A percentile compares a stretch with the other conserved stretches of the same genome.
Evolutionary conservation across 1,284 basidiomycete genomes (phyloP).

Genomic region (Marasmius sp.): DNA sequence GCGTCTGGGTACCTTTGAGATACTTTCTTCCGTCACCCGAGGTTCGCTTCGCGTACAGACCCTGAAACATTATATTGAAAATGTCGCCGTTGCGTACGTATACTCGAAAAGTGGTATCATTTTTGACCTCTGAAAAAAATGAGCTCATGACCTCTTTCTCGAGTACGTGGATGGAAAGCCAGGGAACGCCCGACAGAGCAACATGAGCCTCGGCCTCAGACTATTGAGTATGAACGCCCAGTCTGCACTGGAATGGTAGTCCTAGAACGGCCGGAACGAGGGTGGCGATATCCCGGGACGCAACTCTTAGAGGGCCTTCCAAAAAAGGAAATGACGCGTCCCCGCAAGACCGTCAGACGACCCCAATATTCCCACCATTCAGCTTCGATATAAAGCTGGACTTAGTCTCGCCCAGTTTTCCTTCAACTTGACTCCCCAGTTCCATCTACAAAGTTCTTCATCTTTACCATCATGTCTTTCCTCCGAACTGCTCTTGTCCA

Average conservation of each 20-base stretch:
- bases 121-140: too few relatives aligned
- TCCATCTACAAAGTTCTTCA: background rate
- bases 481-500: background rate
- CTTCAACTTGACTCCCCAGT: background rate
- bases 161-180: too few relatives aligned
- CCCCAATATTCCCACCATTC: conserved; percentile 5
- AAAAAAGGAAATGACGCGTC: background rate
- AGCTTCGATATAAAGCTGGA: background rate
- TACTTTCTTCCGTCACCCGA: too few relatives aligned
- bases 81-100: too few relatives aligned
- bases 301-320: background rate
- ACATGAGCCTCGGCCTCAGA: too few relatives aligned
- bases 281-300: background rate
- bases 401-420: background rate
- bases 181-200: too few relatives aligned
- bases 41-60: too few relatives aligned
- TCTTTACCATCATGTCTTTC: background rate
- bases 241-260: background rate
- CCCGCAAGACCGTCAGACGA: background rate
- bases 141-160: too few relatives aligned
- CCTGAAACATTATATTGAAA: too few relatives aligned
- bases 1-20: too few relatives aligned
- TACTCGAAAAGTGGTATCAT: too few relatives aligned
- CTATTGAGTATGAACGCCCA: too few relatives aligned
- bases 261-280: background rate